phyloP scores from a whole-genome alignment of 257 asterid species.

The Apocynum venetum region DNA sequence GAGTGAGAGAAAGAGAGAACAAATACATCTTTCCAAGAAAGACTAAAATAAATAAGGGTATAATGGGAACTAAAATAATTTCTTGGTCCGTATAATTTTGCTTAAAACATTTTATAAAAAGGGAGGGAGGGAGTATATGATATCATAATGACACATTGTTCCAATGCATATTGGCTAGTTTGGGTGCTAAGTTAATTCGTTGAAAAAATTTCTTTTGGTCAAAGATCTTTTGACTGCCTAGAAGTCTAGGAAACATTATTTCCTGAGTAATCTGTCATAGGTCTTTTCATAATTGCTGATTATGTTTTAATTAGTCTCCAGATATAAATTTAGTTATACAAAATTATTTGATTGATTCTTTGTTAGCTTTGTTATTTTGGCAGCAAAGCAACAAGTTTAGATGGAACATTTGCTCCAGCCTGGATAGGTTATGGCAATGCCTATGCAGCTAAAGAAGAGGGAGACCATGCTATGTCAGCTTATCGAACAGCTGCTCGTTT shows the following conservation, averaged over 20 bases:
- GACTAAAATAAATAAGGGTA: too few relatives aligned
- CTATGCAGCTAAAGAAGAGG: slow-evolving; percentile 93
- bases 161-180: neutral
- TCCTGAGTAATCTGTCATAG: neutral
- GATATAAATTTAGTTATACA: neutral
- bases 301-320: neutral
- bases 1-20: too few relatives aligned
- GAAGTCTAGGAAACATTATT: neutral
- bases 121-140: neutral
- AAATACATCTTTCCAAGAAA: too few relatives aligned
- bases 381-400: slow-evolving; percentile 97
- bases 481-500: slow-evolving; percentile 98
- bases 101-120: too few relatives aligned
- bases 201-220: neutral
- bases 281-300: neutral
- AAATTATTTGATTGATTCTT: slow-evolving; percentile 11
- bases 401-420: slow-evolving; percentile 93
- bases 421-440: slow-evolving; percentile 99
- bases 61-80: too few relatives aligned
- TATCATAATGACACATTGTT: neutral
- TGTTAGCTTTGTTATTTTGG: slow-evolving; percentile 19
- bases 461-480: slow-evolving; percentile 99
- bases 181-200: slow-evolving; percentile 1
- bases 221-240: neutral
- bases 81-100: too few relatives aligned